Percentiles rank a stretch among this genome's conserved stretches.
These are phyloP conservation scores for Debaryomyces castellii DNA, from an alignment of 805 yeast genomes.

Conservation along the genomic window DNA sequence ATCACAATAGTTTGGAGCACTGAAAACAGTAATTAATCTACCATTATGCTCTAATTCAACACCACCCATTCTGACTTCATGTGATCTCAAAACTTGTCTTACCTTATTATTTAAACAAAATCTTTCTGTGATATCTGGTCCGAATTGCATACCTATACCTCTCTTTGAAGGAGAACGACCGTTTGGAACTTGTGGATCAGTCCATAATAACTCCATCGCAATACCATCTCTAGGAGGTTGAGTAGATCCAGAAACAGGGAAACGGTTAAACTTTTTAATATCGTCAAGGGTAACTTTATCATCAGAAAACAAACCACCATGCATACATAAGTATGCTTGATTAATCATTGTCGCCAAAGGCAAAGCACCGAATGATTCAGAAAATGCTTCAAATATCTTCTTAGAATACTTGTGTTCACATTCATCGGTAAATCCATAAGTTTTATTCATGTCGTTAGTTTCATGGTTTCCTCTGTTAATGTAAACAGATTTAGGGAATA, in stretches of 20 bases:
- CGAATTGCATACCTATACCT: conserved; percentile 95
- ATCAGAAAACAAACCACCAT: conserved; percentile 90
- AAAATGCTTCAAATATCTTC: conserved; percentile 74
- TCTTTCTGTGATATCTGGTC: conserved; percentile 85
- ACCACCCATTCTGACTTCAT: conserved; percentile 93
- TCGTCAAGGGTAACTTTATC: conserved; percentile 72
- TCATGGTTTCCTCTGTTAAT: conserved; percentile 96
- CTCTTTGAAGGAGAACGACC: conserved; percentile 90
- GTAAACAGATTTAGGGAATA: conserved; percentile 68
- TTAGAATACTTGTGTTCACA: conserved; percentile 87
- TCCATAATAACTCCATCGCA: conserved; percentile 96
- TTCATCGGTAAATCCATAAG: conserved; percentile 95
- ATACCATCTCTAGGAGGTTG: conserved; percentile 92
- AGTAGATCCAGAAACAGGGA: conserved; percentile 46
- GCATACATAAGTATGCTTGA: conserved; percentile 80
- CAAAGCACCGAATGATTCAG: conserved; percentile 80
- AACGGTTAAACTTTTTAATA: conserved; percentile 68
- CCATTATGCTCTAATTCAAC: conserved; percentile 87
- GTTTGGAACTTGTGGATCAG: conserved; percentile 80
- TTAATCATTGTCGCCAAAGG: conserved; percentile 87
- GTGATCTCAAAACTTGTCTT: conserved; percentile 85
- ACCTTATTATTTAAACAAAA: conserved; percentile 74
- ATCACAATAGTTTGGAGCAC: conserved; percentile 98
- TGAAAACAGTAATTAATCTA: conserved; percentile 85
- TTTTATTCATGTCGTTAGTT: conserved; percentile 93